phyloP scores from a whole-genome alignment of 2,329 filamentous ascomycete genomes.

The Aureobasidium namibiae region DNA sequence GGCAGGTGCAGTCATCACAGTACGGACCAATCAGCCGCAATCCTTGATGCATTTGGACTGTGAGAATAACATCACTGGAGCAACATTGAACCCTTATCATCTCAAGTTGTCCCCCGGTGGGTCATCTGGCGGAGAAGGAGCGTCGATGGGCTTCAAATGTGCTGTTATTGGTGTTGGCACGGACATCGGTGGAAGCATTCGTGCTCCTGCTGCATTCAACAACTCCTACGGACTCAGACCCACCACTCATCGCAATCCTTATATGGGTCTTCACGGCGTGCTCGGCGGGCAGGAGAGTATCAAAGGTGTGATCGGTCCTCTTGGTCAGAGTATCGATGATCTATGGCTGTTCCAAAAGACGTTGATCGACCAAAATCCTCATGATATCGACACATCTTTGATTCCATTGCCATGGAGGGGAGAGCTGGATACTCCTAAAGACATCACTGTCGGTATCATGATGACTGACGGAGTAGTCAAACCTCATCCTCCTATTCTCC shows the following conservation, averaged over 20 bases:
- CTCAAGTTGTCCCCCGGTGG: conserved; percentile 43
- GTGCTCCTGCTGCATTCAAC: conserved; percentile 41
- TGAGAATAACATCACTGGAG: conserved; percentile 42
- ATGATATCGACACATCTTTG: conserved; percentile 49
- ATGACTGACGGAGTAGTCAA: conserved; percentile 50
- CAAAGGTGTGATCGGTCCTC: conserved; percentile 43
- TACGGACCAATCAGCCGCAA: conserved; percentile 47
- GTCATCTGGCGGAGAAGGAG: conserved; percentile 50
- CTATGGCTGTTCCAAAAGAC: conserved; percentile 46
- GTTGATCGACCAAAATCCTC: conserved; percentile 46
- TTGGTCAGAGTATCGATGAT: conserved; percentile 46
- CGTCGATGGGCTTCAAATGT: conserved; percentile 44
- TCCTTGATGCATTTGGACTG: conserved; percentile 48
- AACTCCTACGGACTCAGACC: conserved; percentile 39
- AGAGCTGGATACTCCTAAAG: conserved; percentile 35
- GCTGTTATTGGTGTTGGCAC: conserved; percentile 49
- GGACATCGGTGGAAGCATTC: conserved; percentile 45
- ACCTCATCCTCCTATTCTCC: conserved; percentile 28
- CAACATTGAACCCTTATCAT: conserved; percentile 49
- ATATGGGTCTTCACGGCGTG: conserved; percentile 33
- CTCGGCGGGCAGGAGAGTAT: conserved; percentile 40
- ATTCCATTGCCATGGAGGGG: conserved; percentile 50
- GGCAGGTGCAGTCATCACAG: conserved; percentile 45
- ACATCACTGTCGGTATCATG: conserved; percentile 46
- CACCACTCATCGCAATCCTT: conserved; percentile 36